phyloP scores from a whole-genome alignment of 805 yeast species.

The Isabelozyma gotoi region DNA sequence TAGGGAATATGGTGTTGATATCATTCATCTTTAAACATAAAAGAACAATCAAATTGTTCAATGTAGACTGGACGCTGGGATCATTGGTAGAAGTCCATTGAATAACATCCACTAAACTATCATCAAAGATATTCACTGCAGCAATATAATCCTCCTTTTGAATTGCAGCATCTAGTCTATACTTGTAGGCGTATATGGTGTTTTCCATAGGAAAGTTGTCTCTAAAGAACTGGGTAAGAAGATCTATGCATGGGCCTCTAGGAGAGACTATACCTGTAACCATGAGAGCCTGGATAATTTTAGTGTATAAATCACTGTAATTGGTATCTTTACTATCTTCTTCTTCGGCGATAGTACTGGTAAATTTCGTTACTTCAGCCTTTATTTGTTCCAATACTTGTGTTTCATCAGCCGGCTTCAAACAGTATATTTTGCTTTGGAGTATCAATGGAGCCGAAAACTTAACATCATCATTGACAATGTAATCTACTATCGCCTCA shows the following conservation, averaged over 20 bases:
- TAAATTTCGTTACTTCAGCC: slow-evolving; percentile 1
- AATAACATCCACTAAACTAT: slow-evolving; percentile 21
- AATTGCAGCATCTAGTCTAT: slow-evolving; percentile 28
- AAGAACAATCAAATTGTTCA: slow-evolving; percentile 45
- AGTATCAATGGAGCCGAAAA: slow-evolving; percentile 19
- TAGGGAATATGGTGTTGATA: slow-evolving; percentile 25
- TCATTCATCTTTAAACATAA: slow-evolving; percentile 26
- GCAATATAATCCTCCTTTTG: slow-evolving; percentile 10
- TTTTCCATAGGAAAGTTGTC: slow-evolving; percentile 9
- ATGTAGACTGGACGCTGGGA: slow-evolving; percentile 39
- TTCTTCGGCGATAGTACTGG: neutral
- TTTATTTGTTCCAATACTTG: slow-evolving; percentile 1
- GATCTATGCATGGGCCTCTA: slow-evolving; percentile 16
- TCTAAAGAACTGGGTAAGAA: slow-evolving; percentile 13
- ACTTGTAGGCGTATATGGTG: slow-evolving; percentile 23
- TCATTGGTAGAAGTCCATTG: slow-evolving; percentile 25
- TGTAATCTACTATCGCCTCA: slow-evolving; percentile 10
- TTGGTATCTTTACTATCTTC: slow-evolving; percentile 9
- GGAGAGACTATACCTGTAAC: slow-evolving; percentile 12
- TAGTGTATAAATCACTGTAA: slow-evolving; percentile 11
- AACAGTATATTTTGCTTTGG: slow-evolving; percentile 15
- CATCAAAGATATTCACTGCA: slow-evolving; percentile 30
- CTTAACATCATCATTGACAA: slow-evolving; percentile 19
- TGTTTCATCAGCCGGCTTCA: neutral
- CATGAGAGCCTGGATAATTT: slow-evolving; percentile 17